Evolutionary conservation across 2,329 filamentous ascomycete species (phyloP).

Genomic region (Clarireedia homoeocarpa): DNA sequence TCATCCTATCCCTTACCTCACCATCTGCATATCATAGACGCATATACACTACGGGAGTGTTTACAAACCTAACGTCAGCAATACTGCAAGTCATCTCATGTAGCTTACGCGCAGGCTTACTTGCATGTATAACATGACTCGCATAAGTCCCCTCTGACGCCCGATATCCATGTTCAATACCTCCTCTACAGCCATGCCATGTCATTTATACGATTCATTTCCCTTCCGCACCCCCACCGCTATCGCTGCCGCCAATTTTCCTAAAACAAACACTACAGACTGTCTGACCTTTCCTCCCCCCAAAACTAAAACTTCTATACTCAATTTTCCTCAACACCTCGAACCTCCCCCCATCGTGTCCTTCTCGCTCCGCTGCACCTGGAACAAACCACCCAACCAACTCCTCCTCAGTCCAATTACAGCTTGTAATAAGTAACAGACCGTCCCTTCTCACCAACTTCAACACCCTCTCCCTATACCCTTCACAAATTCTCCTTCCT

Average conservation of each 20-base stretch:
- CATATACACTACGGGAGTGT: too few species aligned
- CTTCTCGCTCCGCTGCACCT: conserved; percentile 33
- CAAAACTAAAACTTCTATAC: conserved; percentile 85
- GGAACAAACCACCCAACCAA: conserved; percentile 69
- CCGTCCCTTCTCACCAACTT: conserved; percentile 62
- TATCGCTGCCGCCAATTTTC: conserved; percentile 28
- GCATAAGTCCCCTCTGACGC: too few species aligned
- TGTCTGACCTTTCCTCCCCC: conserved; percentile 78
- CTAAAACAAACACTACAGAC: conserved; percentile 82
- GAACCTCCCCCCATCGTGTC: conserved; percentile 14
- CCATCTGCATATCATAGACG: too few species aligned
- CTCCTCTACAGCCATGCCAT: background rate
- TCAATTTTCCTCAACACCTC: conserved; percentile 59
- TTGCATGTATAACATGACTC: too few species aligned
- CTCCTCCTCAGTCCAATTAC: conserved; percentile 95
- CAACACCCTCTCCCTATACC: conserved; percentile 63
- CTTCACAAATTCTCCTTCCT: conserved; percentile 60
- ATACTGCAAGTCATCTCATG: too few species aligned
- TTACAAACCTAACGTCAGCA: too few species aligned
- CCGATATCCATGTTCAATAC: background rate
- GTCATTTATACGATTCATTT: background rate
- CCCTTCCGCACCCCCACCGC: background rate
- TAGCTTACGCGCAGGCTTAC: too few species aligned
- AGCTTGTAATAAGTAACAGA: conserved; percentile 81
- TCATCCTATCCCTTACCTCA: too few species aligned